Evolutionary conservation across 2,329 filamentous ascomycete species (phyloP).

Genomic region (Hansfordia pulvinata): DNA sequence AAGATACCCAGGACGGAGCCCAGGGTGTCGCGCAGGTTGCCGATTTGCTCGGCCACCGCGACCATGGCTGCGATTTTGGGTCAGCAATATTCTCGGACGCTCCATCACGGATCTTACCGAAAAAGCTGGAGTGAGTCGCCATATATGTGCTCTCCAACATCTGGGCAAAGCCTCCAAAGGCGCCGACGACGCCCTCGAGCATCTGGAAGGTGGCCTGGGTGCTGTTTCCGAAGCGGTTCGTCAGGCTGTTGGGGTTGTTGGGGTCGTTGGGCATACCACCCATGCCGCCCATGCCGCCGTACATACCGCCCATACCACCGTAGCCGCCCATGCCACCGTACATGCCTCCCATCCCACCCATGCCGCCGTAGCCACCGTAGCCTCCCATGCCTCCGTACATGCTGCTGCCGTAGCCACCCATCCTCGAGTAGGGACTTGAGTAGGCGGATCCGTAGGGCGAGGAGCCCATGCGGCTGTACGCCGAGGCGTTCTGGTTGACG

Average conservation of each 20-base stretch:
- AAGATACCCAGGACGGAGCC: constrained; percentile 93
- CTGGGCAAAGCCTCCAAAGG: constrained; percentile 94
- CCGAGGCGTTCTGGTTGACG: constrained; percentile 78
- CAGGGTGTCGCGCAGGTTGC: constrained; percentile 81
- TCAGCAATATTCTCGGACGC: constrained; percentile 5
- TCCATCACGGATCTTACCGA: constrained; percentile 46
- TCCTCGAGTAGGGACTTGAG: constrained; percentile 36
- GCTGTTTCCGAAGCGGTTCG: constrained; percentile 88
- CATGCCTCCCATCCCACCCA: constrained; percentile 19
- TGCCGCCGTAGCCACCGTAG: constrained; percentile 26
- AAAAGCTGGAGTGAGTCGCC: constrained; percentile 98
- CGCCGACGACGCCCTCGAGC: constrained; percentile 91
- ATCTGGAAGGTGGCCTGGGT: constrained; percentile 97
- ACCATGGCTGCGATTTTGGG: constrained; percentile 64
- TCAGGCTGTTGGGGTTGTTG: constrained; percentile 86
- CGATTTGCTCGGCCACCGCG: constrained; percentile 93
- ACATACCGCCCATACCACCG: constrained; percentile 24
- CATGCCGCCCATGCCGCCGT: constrained; percentile 23
- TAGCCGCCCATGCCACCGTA: constrained; percentile 20
- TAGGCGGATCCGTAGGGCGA: constrained; percentile 31
- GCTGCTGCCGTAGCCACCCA: constrained; percentile 19
- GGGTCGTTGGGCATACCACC: constrained; percentile 41
- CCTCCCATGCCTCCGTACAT: constrained; percentile 33
- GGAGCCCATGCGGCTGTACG: constrained; percentile 54
- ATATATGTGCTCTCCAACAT: constrained; percentile 99